A percentile compares a stretch with the other conserved stretches of the same genome.
phyloP scores from a whole-genome alignment of 129 eudicot genomes.

The Gnaphalium uliginosum region DNA sequence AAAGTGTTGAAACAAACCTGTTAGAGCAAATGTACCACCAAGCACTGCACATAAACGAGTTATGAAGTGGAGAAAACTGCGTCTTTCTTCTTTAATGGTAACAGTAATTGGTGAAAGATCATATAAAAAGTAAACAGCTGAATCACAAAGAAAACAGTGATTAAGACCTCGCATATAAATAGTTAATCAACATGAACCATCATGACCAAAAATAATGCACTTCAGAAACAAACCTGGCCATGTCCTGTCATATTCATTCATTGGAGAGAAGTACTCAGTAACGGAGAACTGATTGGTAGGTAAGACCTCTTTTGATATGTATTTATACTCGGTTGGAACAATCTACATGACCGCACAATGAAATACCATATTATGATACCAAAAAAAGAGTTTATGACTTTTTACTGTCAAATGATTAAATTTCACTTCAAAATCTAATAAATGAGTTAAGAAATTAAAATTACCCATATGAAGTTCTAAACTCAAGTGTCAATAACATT shows the following conservation, averaged over 20 bases:
- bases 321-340: conserved; percentile 94
- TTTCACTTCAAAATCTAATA: neutral
- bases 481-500: neutral
- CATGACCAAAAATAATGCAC: neutral
- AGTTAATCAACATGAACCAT: conserved; percentile 9
- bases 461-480: neutral
- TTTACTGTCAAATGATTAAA: neutral
- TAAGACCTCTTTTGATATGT: conserved; percentile 81
- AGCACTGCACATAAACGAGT: conserved; percentile 98
- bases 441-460: neutral
- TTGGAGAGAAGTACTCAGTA: conserved; percentile 92
- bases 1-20: conserved; percentile 58
- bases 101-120: conserved; percentile 98
- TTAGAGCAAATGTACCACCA: conserved; percentile 96
- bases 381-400: conserved; percentile 1
- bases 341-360: conserved; percentile 48
- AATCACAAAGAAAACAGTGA: conserved; percentile 13
- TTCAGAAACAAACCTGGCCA: conserved; percentile 89
- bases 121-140: conserved; percentile 97
- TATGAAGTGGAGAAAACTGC: conserved; percentile 94
- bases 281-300: conserved; percentile 98
- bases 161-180: neutral
- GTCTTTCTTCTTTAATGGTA: conserved; percentile 91
- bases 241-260: conserved; percentile 70
- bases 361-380: conserved; percentile 15